Conservation (phyloP, 202 grass and related monocot species). For the Brachypodium distachyon region DNA sequence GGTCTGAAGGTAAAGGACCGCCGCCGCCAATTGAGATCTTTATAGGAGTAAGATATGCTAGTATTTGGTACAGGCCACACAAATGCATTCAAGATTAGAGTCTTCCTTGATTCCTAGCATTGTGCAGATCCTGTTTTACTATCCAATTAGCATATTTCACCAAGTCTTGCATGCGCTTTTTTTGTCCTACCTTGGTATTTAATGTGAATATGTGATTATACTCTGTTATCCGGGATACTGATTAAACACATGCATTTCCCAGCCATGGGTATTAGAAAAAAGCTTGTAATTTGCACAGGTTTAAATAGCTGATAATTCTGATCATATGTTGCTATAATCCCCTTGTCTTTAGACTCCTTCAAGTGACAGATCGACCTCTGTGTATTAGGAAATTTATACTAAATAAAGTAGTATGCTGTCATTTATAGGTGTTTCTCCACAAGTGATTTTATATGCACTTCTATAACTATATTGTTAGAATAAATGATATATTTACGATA, state of each 20-base stretch:
- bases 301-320: neutral
- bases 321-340: neutral
- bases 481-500: neutral
- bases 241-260: neutral
- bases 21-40: no score
- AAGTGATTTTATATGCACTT: neutral
- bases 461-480: neutral
- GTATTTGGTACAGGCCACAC: neutral
- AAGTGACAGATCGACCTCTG: neutral
- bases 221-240: neutral
- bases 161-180: neutral
- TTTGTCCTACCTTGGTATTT: neutral
- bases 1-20: no score
- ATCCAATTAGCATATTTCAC: neutral
- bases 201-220: neutral
- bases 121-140: neutral
- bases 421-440: neutral
- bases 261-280: neutral
- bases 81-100: neutral
- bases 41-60: no score
- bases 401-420: neutral
- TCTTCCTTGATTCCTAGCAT: neutral
- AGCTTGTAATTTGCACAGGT: neutral
- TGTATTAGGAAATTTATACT: neutral
- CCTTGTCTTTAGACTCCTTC: neutral